Base-by-base conservation (phyloP, 2,329 filamentous ascomycete species). In the Orbilia oligospora region DNA sequence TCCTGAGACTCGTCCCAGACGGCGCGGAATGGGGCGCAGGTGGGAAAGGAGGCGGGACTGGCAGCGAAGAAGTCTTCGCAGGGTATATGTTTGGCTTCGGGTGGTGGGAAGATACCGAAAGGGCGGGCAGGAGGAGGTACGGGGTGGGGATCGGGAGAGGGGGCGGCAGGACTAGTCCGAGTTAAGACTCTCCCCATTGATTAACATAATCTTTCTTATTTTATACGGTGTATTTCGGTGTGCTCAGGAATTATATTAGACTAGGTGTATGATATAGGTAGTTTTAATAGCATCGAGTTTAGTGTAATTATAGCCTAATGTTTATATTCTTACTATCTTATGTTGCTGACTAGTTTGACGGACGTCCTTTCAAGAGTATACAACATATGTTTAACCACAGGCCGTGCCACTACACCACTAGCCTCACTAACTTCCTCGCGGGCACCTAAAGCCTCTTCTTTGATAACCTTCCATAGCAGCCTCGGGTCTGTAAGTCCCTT, bases 1-100 rank as follows among this genome's bases (percentile, higher is more conserved):
- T 84, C 61, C 81, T 82, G 24, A 80, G 64, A 16, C 63, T 81
- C 10, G 65, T 83, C 5, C 82, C 81, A 0, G 69, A 80, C 2
- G 82, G 81, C 3, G 80, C 81, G 0, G 82, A 83, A 72, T 83
- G 83, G 82, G 80, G 80, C 30, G 63, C 66, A 14, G 80, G 81
- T 20, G 68, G 55, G 18, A 82, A 80, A 22, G 68, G 49, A 3
- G 64, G 63, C 0, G 75, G 75, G 6, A 82, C 80, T 24, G 58
- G 49, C 10, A 53, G 48, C 6, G 38, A 71, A 27, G 73, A 77
- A 27, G 63, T 80, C 1, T 82, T 81, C 49, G 67, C 58, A 18
- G 80, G 67, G 9, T 67, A 67, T 77, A 81, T 70, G 33, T 81
- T 80, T 70, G 76, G 81, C 16, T 65, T 81, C 48, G 80, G 75